Evolutionary conservation across 495 filamentous ascomycete species (phyloP), one percentile per base, ranked within the genome.

Genomic region (Talaromyces trachyspermus): DNA sequence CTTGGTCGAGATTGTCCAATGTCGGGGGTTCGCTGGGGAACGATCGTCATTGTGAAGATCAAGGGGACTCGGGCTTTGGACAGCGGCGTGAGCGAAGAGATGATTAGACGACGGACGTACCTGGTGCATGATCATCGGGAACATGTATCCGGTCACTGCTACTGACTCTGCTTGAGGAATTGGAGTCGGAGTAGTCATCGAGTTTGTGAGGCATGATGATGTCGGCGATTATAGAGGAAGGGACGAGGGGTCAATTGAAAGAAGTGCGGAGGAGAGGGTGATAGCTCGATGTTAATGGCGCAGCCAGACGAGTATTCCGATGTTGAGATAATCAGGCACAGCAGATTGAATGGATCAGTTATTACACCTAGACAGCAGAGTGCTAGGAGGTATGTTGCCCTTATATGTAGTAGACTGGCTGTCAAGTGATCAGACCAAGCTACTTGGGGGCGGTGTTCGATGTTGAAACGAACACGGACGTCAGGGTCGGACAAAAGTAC

Each of bases 141-240:
- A 66, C 60, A 22, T 23, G 44, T 37, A 66, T 59, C 25, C 61
- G 61, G 46, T 68, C 62, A 33, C 54, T 53, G 54, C 61, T 68
- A 50, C 68, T 71, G 50, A 56, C 62, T 51, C 49, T 55, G 59
- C 66, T 71, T 58, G 66, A 60, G 36, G 70, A 54, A 18, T 63
- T 67, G 40, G 69, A 67, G 57, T 67, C 68, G 47, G 69, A 72
- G 46, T 70, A 61, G 62, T 64, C 69, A 55, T 52, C 54, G 49
- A 65, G 57, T 57, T 70, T 72, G 61, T 62, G 62, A 49, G 67
- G 67, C 67, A 70, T 72, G 49, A 33, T 61, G 61, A 19, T 52
- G 41, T 36, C 39, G 14, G 30, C 25, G 26, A 43, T 38, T 17
- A 41, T 17, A 45, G 38, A 15, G 20, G 26, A 18, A n/a, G 12